Conservation (phyloP, 805 yeast genomes). For the Hanseniaspora jakobsenii region DNA sequence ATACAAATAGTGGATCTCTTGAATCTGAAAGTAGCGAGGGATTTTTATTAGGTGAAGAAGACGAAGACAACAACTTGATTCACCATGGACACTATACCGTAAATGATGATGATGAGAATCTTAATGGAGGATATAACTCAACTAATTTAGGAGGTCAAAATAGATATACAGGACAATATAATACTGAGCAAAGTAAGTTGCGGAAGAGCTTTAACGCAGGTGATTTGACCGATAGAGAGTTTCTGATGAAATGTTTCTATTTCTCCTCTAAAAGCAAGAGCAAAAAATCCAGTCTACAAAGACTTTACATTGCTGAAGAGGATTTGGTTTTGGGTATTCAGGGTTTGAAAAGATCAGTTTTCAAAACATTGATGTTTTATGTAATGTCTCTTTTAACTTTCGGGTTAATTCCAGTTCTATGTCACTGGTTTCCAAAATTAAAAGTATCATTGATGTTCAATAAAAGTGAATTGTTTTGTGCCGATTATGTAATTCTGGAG, state of each 20-base stretch:
- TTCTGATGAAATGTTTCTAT: conserved; percentile 18
- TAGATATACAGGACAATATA: no score
- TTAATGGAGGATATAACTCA: no score
- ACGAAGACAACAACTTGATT: conserved; percentile 26
- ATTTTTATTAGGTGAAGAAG: conserved; percentile 22
- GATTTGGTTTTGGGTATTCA: conserved; percentile 91
- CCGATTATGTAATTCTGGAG: conserved; percentile 90
- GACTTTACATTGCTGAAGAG: conserved; percentile 89
- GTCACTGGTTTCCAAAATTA: conserved; percentile 80
- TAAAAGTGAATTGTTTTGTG: conserved; percentile 56
- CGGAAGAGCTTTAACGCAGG: no score
- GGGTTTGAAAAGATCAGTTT: conserved; percentile 52
- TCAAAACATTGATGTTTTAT: conserved; percentile 40
- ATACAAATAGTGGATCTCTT: conserved; percentile 28
- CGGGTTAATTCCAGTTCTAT: conserved; percentile 60
- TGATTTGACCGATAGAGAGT: no score
- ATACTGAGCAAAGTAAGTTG: no score
- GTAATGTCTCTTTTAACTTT: conserved; percentile 44
- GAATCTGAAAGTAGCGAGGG: conserved; percentile 20
- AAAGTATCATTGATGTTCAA: conserved; percentile 56
- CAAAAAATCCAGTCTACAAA: conserved; percentile 46
- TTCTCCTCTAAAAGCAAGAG: conserved; percentile 24
- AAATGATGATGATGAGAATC: neutral
- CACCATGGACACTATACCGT: conserved; percentile 22
- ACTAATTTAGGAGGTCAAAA: no score